Evolutionary conservation across 345 rosid species (phyloP), one percentile per base, ranked within the genome.

Genomic region (Erysimum cheiranthoides): DNA sequence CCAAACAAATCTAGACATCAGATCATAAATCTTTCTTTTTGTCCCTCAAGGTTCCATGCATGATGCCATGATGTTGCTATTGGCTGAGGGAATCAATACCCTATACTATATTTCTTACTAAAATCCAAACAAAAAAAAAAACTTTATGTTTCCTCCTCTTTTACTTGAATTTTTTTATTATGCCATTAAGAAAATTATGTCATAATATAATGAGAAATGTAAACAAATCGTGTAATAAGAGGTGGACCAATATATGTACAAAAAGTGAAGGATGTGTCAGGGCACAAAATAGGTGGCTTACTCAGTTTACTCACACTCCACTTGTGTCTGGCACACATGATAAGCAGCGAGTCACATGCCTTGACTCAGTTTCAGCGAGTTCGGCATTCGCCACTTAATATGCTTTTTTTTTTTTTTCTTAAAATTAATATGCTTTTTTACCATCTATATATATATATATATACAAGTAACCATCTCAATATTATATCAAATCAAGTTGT

Each of bases 11-110:
- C 76, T 64, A 56, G n/a, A 64, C 60, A 70, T 70, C 71, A 64
- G 61, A 77, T 77, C 72, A 39, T 57, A 77, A 45, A 70, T 63
- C 36, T 64, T 64, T 36, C 25, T 45, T 70, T 63, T 39, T 70
- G 76, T 64, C 80, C 66, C 71, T 66, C 77, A 71, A 72, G 81
- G 77, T 40, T 72, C 77, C 21, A 72, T 71, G 73, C 61, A 77
- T 65, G 56, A 62, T 65, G 62, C 34, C 68, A 78, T 71, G 62
- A 66, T 78, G 68, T 66, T 39, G 58, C 77, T 59, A 71, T 64
- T 46, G 66, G 71, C n/a, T 72, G 21, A 65, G 58, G 34, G 68
- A 78, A 71, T 71, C 73, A 78, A 78, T 78, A 36, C 75, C 60
- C 52, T 52, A 53, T 70, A 13, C 4, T 34, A 17, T 8, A 42